A percentile compares a stretch with the other conserved stretches of the same genome.
Conservation (phyloP, 345 rosid genomes). For the Limnanthes douglasii region DNA sequence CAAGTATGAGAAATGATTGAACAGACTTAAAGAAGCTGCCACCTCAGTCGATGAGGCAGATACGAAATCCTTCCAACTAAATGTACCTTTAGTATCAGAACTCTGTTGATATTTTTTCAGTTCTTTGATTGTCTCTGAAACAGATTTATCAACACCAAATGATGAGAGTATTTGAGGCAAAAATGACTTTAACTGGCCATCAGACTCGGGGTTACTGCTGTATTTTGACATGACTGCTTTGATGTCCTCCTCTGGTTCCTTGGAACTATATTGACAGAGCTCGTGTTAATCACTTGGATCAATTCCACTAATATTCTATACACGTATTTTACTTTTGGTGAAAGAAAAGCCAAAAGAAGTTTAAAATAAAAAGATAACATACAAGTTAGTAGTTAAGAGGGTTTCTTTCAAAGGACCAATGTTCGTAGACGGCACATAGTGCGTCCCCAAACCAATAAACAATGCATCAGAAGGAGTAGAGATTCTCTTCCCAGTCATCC, state of each 20-base stretch:
- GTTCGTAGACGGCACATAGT: slow-evolving; percentile 64
- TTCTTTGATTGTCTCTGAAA: slow-evolving; percentile 52
- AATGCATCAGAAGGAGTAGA: slow-evolving; percentile 83
- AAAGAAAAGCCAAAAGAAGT: slow-evolving; percentile 1
- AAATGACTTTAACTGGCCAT: slow-evolving; percentile 39
- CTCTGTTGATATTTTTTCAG: slow-evolving; percentile 49
- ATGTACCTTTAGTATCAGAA: slow-evolving; percentile 43
- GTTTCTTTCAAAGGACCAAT: slow-evolving; percentile 53
- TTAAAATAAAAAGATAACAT: slow-evolving; percentile 7
- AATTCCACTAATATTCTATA: too few relatives aligned
- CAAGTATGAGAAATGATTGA: not conserved
- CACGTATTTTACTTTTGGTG: not conserved
- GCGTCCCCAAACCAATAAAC: slow-evolving; percentile 72
- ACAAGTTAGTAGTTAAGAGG: slow-evolving; percentile 52
- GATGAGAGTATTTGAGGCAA: slow-evolving; percentile 60
- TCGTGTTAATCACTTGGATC: too few relatives aligned
- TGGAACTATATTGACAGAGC: slow-evolving; percentile 30
- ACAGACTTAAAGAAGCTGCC: slow-evolving; percentile 1
- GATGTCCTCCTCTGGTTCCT: slow-evolving; percentile 52
- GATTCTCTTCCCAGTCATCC: slow-evolving; percentile 79
- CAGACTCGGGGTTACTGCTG: slow-evolving; percentile 44
- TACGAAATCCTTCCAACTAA: not conserved
- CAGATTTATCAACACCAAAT: slow-evolving; percentile 42
- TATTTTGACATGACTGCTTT: slow-evolving; percentile 35
- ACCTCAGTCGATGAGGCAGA: not conserved